These are phyloP conservation scores for Aspergillus sp. DNA, from an alignment of 2,329 filamentous ascomycete genomes.

Conservation along the genomic window DNA sequence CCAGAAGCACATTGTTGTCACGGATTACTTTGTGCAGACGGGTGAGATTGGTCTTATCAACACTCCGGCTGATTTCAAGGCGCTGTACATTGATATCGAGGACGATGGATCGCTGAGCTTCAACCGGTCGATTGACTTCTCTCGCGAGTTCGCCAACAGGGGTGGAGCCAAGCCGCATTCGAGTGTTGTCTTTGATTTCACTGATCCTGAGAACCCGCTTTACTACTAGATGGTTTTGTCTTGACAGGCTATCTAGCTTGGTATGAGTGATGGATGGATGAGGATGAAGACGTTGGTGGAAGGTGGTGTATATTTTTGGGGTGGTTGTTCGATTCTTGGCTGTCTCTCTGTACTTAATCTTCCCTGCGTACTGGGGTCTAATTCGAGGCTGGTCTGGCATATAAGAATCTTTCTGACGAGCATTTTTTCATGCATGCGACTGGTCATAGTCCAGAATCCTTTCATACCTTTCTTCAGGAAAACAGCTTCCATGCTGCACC, in stretches of 20 bases:
- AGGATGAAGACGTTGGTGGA: too few species aligned
- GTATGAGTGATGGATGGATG: background rate
- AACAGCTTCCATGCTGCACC: too few species aligned
- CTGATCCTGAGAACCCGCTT: slow-evolving; percentile 56
- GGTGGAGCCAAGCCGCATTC: slow-evolving; percentile 64
- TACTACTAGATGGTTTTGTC: slow-evolving; percentile 29
- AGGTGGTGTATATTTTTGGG: background rate
- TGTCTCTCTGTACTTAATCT: slow-evolving; percentile 3
- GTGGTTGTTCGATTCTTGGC: background rate
- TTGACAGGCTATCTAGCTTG: background rate
- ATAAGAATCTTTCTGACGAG: background rate
- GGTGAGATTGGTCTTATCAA: slow-evolving; percentile 65
- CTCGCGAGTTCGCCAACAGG: slow-evolving; percentile 56
- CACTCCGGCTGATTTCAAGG: slow-evolving; percentile 66
- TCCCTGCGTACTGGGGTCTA: background rate
- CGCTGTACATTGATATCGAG: slow-evolving; percentile 63
- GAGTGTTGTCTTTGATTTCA: slow-evolving; percentile 60
- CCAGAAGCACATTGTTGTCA: slow-evolving; percentile 67
- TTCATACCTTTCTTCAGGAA: too few species aligned
- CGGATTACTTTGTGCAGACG: slow-evolving; percentile 69
- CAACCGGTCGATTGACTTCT: slow-evolving; percentile 65
- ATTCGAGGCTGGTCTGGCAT: background rate
- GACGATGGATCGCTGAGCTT: slow-evolving; percentile 61
- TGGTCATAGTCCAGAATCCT: too few species aligned
- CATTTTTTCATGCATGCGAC: background rate